Conservation (phyloP, 139 green algal genomes). For the Pycnococcus provasolii region DNA sequence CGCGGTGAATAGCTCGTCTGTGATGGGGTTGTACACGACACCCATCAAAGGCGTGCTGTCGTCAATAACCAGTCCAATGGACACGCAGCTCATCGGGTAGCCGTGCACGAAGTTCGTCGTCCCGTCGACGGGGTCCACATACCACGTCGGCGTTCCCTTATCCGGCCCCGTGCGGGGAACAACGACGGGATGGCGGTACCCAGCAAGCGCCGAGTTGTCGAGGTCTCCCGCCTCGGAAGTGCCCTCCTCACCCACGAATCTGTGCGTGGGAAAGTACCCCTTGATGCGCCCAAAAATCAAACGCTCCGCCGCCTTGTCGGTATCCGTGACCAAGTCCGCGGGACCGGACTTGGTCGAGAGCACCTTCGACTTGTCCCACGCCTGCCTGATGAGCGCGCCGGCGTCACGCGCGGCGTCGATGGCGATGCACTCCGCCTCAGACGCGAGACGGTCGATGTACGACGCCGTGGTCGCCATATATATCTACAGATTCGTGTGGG, state of each 20-base stretch:
- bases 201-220: background rate
- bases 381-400: slow-evolving; percentile 31
- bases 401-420: slow-evolving; percentile 30
- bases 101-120: slow-evolving; percentile 99
- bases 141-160: slow-evolving; percentile 85
- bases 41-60: slow-evolving; percentile 65
- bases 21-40: slow-evolving; percentile 90
- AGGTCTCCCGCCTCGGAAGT: slow-evolving; percentile 8
- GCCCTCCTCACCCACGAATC: slow-evolving; percentile 47
- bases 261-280: slow-evolving; percentile 50
- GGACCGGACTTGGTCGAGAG: slow-evolving; percentile 38
- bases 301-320: slow-evolving; percentile 75
- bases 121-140: slow-evolving; percentile 69
- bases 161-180: slow-evolving; percentile 18
- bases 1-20: slow-evolving; percentile 56
- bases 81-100: slow-evolving; percentile 87
- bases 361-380: slow-evolving; percentile 29
- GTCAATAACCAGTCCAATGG: slow-evolving; percentile 58
- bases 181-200: background rate
- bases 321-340: slow-evolving; percentile 91
- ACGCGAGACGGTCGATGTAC: slow-evolving; percentile 14
- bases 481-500: too few species aligned
- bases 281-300: slow-evolving; percentile 42
- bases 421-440: slow-evolving; percentile 20
- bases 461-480: too few species aligned